Conservation (phyloP, 495 filamentous ascomycete species). For the Aspergillus homomorphus region DNA sequence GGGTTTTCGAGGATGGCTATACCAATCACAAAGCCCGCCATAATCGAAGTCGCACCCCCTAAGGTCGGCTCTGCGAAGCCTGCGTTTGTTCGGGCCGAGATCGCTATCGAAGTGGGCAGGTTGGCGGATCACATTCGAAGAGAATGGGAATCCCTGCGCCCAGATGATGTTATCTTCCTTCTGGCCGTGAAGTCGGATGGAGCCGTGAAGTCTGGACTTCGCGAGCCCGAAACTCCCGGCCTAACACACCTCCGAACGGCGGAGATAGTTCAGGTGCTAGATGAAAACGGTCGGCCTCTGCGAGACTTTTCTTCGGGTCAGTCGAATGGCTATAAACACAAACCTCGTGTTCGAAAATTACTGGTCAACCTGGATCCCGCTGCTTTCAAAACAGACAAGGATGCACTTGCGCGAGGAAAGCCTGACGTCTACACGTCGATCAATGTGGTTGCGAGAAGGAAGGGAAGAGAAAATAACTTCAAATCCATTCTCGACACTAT, state of each 20-base stretch:
- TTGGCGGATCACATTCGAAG: slow-evolving; percentile 68
- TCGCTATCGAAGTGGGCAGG: slow-evolving; percentile 80
- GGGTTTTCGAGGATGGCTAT: slow-evolving; percentile 93
- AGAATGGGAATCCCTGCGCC: slow-evolving; percentile 89
- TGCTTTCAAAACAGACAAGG: slow-evolving; percentile 76
- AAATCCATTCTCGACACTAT: slow-evolving; percentile 91
- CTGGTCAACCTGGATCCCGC: slow-evolving; percentile 77
- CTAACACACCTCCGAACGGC: slow-evolving; percentile 75
- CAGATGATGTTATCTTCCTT: slow-evolving; percentile 88
- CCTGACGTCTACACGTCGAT: slow-evolving; percentile 78
- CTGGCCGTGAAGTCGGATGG: slow-evolving; percentile 59
- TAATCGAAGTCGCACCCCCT: slow-evolving; percentile 81
- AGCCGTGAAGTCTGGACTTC: slow-evolving; percentile 53
- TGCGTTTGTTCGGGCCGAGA: slow-evolving; percentile 81
- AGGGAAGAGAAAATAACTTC: slow-evolving; percentile 94
- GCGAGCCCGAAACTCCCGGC: slow-evolving; percentile 53
- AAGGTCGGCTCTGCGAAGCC: slow-evolving; percentile 82
- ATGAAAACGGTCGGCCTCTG: slow-evolving; percentile 78
- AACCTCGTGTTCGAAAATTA: slow-evolving; percentile 62
- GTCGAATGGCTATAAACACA: slow-evolving; percentile 49
- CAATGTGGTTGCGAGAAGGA: slow-evolving; percentile 82
- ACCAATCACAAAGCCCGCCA: slow-evolving; percentile 78
- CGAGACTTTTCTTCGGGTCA: slow-evolving; percentile 54
- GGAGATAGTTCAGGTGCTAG: slow-evolving; percentile 81
- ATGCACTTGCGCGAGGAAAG: slow-evolving; percentile 59